phyloP scores from a whole-genome alignment of 768 basidiomycete species.

The Lentinula lateritia region DNA sequence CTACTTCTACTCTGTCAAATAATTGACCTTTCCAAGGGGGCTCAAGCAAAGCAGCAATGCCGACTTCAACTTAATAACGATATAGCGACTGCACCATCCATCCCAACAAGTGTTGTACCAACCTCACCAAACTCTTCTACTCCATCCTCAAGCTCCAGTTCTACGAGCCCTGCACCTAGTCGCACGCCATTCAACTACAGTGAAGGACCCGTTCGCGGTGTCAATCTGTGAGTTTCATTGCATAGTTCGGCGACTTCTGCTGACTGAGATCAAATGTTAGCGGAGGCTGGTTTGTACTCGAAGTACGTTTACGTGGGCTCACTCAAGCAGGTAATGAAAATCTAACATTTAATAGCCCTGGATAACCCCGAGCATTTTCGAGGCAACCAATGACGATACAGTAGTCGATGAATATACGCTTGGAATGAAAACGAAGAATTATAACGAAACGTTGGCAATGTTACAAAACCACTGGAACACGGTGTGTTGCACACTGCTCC shows the following conservation, averaged over 20 bases:
- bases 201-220: conserved; percentile 44
- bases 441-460: conserved; percentile 32
- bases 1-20: conserved; percentile 18
- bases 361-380: conserved; percentile 75
- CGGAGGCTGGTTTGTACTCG: conserved; percentile 61
- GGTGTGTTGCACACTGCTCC: conserved; percentile 19
- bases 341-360: conserved; percentile 44
- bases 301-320: conserved; percentile 34
- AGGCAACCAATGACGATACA: conserved; percentile 48
- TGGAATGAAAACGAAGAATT: conserved; percentile 38
- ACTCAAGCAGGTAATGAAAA: background rate
- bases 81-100: conserved; percentile 6
- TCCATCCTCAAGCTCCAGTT: conserved; percentile 4
- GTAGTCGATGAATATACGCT: conserved; percentile 63
- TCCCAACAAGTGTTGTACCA: conserved; percentile 4
- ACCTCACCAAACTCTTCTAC: conserved; percentile 6
- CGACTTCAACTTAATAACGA: conserved; percentile 18
- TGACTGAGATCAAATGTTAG: conserved; percentile 20
- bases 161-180: conserved; percentile 12
- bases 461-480: conserved; percentile 55
- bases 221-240: conserved; percentile 47
- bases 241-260: background rate
- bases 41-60: conserved; percentile 22
- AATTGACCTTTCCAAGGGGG: conserved; percentile 5
- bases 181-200: conserved; percentile 38